phyloP scores from a whole-genome alignment of 1,284 basidiomycete genomes.

The Vanrija pseudolonga region DNA sequence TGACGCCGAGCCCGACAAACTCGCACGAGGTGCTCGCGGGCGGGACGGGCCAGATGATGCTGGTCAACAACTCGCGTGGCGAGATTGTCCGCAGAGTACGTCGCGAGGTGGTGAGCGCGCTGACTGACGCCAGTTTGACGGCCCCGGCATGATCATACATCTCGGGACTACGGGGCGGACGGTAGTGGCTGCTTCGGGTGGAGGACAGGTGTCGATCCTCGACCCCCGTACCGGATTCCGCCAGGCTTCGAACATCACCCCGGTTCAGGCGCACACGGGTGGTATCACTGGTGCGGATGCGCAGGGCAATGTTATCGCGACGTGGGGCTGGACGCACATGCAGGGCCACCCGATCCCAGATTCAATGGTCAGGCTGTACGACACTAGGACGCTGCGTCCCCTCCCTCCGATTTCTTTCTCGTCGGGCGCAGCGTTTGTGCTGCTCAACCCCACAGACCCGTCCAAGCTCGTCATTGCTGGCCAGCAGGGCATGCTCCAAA shows the following conservation, averaged over 20 bases:
- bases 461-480: slow-evolving; percentile 78
- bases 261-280: slow-evolving; percentile 71
- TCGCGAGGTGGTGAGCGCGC: neutral
- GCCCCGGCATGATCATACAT: slow-evolving; percentile 37
- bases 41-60: slow-evolving; percentile 57
- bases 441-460: slow-evolving; percentile 72
- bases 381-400: slow-evolving; percentile 75
- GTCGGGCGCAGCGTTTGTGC: slow-evolving; percentile 80
- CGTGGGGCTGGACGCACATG: slow-evolving; percentile 83
- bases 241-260: slow-evolving; percentile 51
- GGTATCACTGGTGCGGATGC: slow-evolving; percentile 79
- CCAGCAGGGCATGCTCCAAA: slow-evolving; percentile 80
- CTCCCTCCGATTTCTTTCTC: slow-evolving; percentile 78
- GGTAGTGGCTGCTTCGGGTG: slow-evolving; percentile 71
- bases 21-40: slow-evolving; percentile 61
- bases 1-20: slow-evolving; percentile 49
- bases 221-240: slow-evolving; percentile 65
- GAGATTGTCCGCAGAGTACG: slow-evolving; percentile 60
- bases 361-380: slow-evolving; percentile 88
- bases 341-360: slow-evolving; percentile 86
- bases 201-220: slow-evolving; percentile 78
- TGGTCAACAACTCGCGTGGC: slow-evolving; percentile 74
- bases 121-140: slow-evolving; percentile 29
- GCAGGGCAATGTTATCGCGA: slow-evolving; percentile 72
- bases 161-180: slow-evolving; percentile 38